Percentiles rank a stretch among this genome's conserved stretches.
These are phyloP conservation scores for Spergularia marina DNA, from an alignment of 148 eudicot genomes.

Conservation along the genomic window DNA sequence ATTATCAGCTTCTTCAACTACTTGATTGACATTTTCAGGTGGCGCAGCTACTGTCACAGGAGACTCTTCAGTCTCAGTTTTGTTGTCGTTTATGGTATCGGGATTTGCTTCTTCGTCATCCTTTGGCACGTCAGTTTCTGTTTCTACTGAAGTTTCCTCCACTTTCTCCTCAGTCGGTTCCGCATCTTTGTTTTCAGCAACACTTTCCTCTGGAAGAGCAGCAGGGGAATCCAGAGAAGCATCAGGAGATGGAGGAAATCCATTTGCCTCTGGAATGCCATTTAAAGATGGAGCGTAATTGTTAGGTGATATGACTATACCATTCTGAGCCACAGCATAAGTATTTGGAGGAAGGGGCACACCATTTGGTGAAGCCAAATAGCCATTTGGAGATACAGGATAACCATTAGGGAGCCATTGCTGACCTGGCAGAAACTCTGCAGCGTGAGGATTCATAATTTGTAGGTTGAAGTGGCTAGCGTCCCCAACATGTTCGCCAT, in stretches of 20 bases:
- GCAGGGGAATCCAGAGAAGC: slow-evolving; percentile 38
- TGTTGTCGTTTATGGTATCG: slow-evolving; percentile 17
- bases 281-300: slow-evolving; percentile 32
- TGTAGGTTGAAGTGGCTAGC: slow-evolving; percentile 45
- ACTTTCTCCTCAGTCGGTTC: slow-evolving; percentile 24
- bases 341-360: slow-evolving; percentile 39
- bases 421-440: slow-evolving; percentile 80
- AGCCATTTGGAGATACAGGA: slow-evolving; percentile 36
- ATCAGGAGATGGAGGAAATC: slow-evolving; percentile 31
- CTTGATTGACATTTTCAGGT: slow-evolving; percentile 19
- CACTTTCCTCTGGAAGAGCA: slow-evolving; percentile 34
- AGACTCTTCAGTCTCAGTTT: slow-evolving; percentile 32
- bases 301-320: slow-evolving; percentile 25
- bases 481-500: slow-evolving; percentile 57
- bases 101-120: slow-evolving; percentile 27
- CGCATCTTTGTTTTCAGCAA: slow-evolving; percentile 25
- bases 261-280: slow-evolving; percentile 38
- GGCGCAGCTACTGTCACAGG: slow-evolving; percentile 14
- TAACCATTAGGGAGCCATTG: slow-evolving; percentile 66
- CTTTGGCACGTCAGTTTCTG: slow-evolving; percentile 15
- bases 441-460: slow-evolving; percentile 92
- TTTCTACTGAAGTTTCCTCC: slow-evolving; percentile 19
- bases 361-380: slow-evolving; percentile 37
- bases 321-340: slow-evolving; percentile 39
- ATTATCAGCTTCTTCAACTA: slow-evolving; percentile 25